Evolutionary conservation across 306 rosid genomes (phyloP).

Genomic region (Cucurbita ficifolia): DNA sequence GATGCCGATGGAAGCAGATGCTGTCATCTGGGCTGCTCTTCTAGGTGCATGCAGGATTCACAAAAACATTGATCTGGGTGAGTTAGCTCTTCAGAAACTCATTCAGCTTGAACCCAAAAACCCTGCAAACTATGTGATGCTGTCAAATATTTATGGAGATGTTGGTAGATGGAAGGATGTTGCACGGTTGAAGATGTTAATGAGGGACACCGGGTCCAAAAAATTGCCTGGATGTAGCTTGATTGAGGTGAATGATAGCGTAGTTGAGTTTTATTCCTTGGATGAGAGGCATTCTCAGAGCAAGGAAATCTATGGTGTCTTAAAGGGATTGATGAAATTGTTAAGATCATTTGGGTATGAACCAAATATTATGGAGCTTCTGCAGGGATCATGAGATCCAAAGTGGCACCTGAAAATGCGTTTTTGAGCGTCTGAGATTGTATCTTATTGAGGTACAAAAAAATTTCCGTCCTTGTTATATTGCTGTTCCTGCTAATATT

Average conservation of each 20-base stretch:
- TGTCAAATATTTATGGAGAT: constrained; percentile 64
- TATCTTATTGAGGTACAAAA: neutral
- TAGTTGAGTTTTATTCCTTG: constrained; percentile 23
- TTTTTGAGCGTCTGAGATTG: neutral
- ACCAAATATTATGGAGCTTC: constrained; percentile 11
- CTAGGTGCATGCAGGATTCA: constrained; percentile 31
- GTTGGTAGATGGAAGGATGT: constrained; percentile 64
- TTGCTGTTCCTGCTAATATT: neutral
- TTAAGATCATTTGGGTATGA: constrained; percentile 17
- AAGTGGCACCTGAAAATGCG: neutral
- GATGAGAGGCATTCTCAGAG: constrained; percentile 25
- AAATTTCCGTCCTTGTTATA: neutral
- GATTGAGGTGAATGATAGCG: constrained; percentile 23
- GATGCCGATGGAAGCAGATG: constrained; percentile 58
- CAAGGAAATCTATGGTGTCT: constrained; percentile 21
- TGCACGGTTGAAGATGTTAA: constrained; percentile 51
- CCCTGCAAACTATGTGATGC: constrained; percentile 66
- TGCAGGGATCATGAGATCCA: neutral
- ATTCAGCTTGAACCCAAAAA: constrained; percentile 59
- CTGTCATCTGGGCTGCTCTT: constrained; percentile 37
- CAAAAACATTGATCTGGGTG: constrained; percentile 34
- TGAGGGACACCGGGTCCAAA: constrained; percentile 45
- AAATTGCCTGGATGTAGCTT: constrained; percentile 34
- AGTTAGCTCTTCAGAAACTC: constrained; percentile 41
- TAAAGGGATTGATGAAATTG: constrained; percentile 20